Percentiles rank a stretch among this genome's conserved stretches.
These are phyloP conservation scores for Calocera cornea DNA, from an alignment of 768 basidiomycete species.

Conservation along the genomic window DNA sequence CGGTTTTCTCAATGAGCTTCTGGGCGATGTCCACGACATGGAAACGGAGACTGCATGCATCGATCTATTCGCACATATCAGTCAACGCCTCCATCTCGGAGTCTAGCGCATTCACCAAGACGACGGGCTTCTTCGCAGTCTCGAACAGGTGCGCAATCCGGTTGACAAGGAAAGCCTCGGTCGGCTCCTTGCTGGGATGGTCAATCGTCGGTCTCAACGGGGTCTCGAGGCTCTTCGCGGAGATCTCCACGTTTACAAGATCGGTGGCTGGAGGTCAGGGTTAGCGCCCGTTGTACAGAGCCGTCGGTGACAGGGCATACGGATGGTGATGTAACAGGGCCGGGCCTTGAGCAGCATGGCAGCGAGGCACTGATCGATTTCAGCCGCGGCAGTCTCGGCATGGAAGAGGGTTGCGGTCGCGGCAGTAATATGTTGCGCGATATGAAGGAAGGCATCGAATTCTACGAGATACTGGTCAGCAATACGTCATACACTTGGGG, in stretches of 20 bases:
- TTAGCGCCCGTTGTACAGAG: not conserved
- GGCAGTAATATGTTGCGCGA: constrained; percentile 59
- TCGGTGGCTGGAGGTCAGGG: constrained; percentile 51
- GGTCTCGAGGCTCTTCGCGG: constrained; percentile 45
- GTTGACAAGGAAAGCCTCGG: not conserved
- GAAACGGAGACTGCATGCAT: constrained; percentile 68
- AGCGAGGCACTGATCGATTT: constrained; percentile 68
- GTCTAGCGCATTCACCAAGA: constrained; percentile 11
- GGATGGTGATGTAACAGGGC: constrained; percentile 1
- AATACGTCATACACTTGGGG: not conserved
- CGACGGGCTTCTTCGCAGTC: constrained; percentile 41
- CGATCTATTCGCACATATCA: constrained; percentile 32
- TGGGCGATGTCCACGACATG: constrained; percentile 47
- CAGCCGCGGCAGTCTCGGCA: constrained; percentile 41
- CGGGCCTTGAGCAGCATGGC: constrained; percentile 23
- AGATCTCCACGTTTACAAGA: constrained; percentile 54
- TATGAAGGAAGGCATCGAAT: constrained; percentile 67
- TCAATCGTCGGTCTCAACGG: constrained; percentile 25
- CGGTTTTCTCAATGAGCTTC: constrained; percentile 49
- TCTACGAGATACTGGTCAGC: constrained; percentile 25
- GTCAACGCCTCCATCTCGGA: not conserved
- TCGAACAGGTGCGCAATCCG: constrained; percentile 13
- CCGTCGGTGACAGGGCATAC: not conserved
- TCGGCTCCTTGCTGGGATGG: not conserved
- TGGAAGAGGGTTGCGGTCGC: constrained; percentile 49